phyloP scores from a whole-genome alignment of 176 grass and related monocot species.

The Oryza meyeriana region DNA sequence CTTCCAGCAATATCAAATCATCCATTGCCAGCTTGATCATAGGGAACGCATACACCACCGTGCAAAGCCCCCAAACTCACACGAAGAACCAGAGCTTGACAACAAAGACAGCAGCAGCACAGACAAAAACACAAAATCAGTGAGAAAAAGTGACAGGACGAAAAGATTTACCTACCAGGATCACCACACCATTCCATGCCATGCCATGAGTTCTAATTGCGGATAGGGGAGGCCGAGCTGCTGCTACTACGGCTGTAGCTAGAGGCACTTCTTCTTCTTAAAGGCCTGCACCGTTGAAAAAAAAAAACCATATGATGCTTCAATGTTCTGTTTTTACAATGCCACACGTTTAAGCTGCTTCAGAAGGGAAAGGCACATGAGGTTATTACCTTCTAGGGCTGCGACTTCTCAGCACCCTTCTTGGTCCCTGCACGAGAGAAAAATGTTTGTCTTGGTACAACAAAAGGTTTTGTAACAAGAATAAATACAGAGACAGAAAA shows the following conservation, averaged over 20 bases:
- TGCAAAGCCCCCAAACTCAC: not conserved
- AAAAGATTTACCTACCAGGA: conserved; percentile 46
- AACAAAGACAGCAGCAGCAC: not conserved
- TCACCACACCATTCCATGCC: not conserved
- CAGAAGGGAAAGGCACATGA: not conserved
- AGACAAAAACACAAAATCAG: conserved; percentile 19
- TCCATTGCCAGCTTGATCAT: not conserved
- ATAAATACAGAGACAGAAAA: conserved; percentile 19
- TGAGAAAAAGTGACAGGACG: not conserved
- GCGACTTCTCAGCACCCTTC: conserved; percentile 63
- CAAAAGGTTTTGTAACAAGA: conserved; percentile 26
- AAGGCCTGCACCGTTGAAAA: conserved; percentile 35
- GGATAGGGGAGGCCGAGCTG: conserved; percentile 44
- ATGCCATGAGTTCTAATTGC: conserved; percentile 13
- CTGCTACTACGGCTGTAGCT: conserved; percentile 58
- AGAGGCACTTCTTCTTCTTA: conserved; percentile 48
- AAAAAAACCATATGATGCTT: not conserved
- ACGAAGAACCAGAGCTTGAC: conserved; percentile 14
- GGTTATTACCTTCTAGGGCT: conserved; percentile 66
- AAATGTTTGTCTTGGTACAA: not conserved
- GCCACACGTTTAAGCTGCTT: not conserved
- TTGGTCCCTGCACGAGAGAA: conserved; percentile 45
- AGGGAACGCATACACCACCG: not conserved
- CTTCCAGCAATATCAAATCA: not conserved
- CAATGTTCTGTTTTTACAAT: not conserved